These are phyloP conservation scores for Catharanthus roseus DNA, from an alignment of 257 asterid genomes.

Conservation along the genomic window DNA sequence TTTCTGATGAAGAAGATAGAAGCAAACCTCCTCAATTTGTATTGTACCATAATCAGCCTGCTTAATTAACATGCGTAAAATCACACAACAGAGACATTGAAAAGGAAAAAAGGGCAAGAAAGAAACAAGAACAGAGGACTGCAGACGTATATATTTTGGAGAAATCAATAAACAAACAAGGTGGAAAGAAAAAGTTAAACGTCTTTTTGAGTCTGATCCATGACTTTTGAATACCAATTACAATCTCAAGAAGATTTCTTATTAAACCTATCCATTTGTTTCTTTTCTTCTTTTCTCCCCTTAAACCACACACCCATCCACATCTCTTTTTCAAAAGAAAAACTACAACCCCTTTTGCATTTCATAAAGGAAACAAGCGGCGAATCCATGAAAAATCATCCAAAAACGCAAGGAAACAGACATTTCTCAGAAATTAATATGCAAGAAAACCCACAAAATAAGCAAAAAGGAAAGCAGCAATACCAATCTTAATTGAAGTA, in stretches of 20 bases:
- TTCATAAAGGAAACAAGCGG: constrained; percentile 1
- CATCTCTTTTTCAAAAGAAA: neutral
- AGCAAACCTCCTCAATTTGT: neutral
- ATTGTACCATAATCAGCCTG: neutral
- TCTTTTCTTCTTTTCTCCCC: neutral
- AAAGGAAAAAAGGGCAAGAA: neutral
- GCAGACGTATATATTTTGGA: neutral
- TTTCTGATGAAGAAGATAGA: neutral
- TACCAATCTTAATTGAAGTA: constrained; percentile 92
- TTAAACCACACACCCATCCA: neutral
- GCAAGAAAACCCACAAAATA: neutral
- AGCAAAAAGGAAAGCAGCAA: neutral
- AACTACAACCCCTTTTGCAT: neutral
- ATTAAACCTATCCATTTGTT: neutral
- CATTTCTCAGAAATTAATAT: neutral
- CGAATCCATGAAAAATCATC: neutral
- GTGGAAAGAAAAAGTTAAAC: neutral
- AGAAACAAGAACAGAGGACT: neutral
- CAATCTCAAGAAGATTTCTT: neutral
- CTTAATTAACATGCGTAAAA: neutral
- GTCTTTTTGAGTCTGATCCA: constrained; percentile 17
- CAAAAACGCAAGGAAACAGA: neutral
- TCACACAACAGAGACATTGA: neutral
- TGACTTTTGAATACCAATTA: neutral
- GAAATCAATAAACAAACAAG: constrained; percentile 8